Evolutionary conservation across 768 basidiomycete genomes (phyloP).

Genomic region (Mycena amicta): DNA sequence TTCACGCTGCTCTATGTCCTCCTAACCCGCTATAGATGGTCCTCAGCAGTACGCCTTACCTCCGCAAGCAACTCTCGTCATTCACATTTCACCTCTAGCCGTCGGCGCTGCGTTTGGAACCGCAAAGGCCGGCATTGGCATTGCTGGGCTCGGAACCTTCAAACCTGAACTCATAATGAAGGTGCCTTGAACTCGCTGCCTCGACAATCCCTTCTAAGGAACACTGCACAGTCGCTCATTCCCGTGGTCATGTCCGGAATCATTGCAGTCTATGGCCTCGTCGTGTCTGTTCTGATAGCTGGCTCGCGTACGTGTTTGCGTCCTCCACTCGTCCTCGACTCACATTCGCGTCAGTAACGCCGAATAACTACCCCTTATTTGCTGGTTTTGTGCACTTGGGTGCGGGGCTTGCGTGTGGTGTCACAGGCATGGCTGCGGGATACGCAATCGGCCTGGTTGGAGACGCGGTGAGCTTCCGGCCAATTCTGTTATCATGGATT

Average conservation of each 20-base stretch:
- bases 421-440: conserved; percentile 90
- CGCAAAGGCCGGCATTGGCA: conserved; percentile 95
- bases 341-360: conserved; percentile 50
- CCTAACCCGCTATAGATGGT: conserved; percentile 69
- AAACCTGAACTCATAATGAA: conserved; percentile 98
- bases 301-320: conserved; percentile 48
- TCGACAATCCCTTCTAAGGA: conserved; percentile 1
- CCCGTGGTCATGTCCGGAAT: conserved; percentile 99
- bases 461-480: conserved; percentile 70
- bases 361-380: conserved; percentile 75
- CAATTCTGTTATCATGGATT: not conserved
- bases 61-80: conserved; percentile 4
- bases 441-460: conserved; percentile 95
- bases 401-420: conserved; percentile 87
- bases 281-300: conserved; percentile 91
- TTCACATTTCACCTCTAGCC: conserved; percentile 47
- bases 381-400: conserved; percentile 91
- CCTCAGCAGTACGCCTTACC: conserved; percentile 77
- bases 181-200: conserved; percentile 44
- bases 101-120: conserved; percentile 96
- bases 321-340: not conserved
- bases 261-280: conserved; percentile 95
- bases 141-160: conserved; percentile 92
- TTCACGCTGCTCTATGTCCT: not conserved
- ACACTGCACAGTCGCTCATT: conserved; percentile 71